Evolutionary conservation across 2,329 filamentous ascomycete species (phyloP), one percentile per base, ranked within the genome.

Genomic region (Epichloe coenophiala): DNA sequence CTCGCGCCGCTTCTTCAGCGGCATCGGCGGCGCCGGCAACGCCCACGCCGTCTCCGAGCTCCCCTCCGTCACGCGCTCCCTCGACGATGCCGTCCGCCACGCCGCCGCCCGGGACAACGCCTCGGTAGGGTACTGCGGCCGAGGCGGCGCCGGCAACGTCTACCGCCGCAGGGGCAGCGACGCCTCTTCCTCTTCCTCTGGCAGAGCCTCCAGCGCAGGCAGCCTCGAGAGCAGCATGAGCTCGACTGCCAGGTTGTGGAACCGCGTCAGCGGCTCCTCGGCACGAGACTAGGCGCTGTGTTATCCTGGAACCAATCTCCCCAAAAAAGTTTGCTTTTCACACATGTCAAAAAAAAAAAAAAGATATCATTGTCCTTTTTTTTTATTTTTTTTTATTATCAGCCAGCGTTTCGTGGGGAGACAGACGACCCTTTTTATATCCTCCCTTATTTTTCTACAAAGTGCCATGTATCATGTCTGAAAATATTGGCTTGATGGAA

Each of bases 11-110:
- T 83, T 83, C 72, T 76, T 80, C 68, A 76, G 76, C 12, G 81
- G 82, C 58, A 79, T 83, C 53, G 82, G 82, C 57, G 81, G 82
- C 52, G 81, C 80, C 4, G 82, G 82, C 60, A 86, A 85, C 68
- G 60, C 56, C 58, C 78, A 78, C 68, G 68, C 68, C 36, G 62
- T 69, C 27, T 62, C 68, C n/a, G 68, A 65, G 53, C 61, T 58
- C 13, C 64, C 76, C 53, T 53, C 46, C 35, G 48, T 41, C 27
- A 64, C 79, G 59, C 72, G 73, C 60, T 68, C 76, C 48, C 71
- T 75, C 51, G 74, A 76, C 51, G 64, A 79, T 51, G 67, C 69
- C 48, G 59, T 64, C 53, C 58, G 68, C 52, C 71, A 74, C 54
- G 71, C 74, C 55, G 56, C 72, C 58, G 57, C 68, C 62, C 59